Conservation (phyloP, 345 rosid genomes). For the Sonneratia alba region DNA sequence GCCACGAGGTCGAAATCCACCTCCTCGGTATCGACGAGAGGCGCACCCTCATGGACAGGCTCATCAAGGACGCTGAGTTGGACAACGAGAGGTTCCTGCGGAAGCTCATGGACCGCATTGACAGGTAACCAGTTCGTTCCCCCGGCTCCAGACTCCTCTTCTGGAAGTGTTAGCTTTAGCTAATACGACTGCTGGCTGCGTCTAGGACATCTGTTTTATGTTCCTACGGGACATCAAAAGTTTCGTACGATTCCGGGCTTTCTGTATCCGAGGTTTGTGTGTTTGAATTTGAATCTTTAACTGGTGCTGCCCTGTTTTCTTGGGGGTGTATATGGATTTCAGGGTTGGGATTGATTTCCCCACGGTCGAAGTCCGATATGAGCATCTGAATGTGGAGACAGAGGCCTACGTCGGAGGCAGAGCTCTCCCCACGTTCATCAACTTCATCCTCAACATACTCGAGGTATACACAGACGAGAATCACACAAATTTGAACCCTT, state of each 20-base stretch:
- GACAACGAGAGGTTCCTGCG: constrained; percentile 28
- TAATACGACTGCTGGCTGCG: too few relatives aligned
- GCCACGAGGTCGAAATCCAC: constrained; percentile 10
- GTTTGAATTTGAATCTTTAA: neutral
- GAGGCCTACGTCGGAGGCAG: constrained; percentile 67
- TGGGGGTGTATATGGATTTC: neutral
- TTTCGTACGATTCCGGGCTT: too few relatives aligned
- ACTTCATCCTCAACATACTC: constrained; percentile 40
- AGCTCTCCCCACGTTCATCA: constrained; percentile 73
- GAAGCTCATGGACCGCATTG: constrained; percentile 24
- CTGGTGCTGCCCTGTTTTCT: neutral
- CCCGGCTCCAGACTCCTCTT: too few relatives aligned
- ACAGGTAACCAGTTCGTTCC: neutral
- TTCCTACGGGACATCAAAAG: too few relatives aligned
- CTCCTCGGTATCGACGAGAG: constrained; percentile 18
- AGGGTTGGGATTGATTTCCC: constrained; percentile 81
- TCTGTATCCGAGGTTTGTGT: neutral
- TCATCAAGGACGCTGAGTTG: constrained; percentile 21
- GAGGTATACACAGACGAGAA: constrained; percentile 34
- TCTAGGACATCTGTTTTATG: neutral
- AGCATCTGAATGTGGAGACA: constrained; percentile 52
- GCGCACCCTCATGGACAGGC: constrained; percentile 22
- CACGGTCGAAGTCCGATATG: constrained; percentile 61
- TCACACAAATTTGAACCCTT: too few relatives aligned
- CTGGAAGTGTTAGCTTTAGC: neutral